Evolutionary conservation across 202 grass and related monocot species (phyloP).

Genomic region (Elaeis oleifera): DNA sequence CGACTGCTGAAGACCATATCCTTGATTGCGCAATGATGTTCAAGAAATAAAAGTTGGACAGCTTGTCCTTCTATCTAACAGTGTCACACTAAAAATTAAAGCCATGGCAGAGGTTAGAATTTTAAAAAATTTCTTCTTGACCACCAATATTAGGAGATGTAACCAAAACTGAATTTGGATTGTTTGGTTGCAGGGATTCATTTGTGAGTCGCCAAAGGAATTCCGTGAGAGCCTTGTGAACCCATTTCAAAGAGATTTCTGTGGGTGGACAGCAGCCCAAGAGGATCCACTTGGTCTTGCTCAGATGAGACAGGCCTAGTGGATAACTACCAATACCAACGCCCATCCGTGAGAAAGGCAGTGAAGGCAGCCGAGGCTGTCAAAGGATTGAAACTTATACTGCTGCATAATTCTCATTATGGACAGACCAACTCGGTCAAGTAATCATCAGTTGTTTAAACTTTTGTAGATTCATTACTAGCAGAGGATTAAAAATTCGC

Average conservation of each 20-base stretch:
- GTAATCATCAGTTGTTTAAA: not conserved
- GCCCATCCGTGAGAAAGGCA: slow-evolving; percentile 21
- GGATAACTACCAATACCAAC: slow-evolving; percentile 43
- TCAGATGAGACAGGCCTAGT: slow-evolving; percentile 31
- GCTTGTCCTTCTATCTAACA: slow-evolving; percentile 57
- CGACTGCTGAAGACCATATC: slow-evolving; percentile 60
- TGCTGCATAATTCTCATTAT: slow-evolving; percentile 67
- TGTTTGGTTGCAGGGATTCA: slow-evolving; percentile 42
- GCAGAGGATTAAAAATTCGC: no score
- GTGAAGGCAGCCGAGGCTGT: slow-evolving; percentile 27
- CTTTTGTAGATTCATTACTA: no score
- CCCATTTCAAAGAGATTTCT: slow-evolving; percentile 81
- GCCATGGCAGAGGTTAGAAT: slow-evolving; percentile 76
- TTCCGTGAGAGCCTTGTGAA: slow-evolving; percentile 74
- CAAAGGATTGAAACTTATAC: slow-evolving; percentile 84
- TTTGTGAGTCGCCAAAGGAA: slow-evolving; percentile 62
- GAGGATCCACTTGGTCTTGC: slow-evolving; percentile 41
- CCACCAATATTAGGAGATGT: no score
- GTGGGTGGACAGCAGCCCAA: slow-evolving; percentile 52
- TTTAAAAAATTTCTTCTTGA: not conserved
- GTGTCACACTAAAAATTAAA: slow-evolving; percentile 79
- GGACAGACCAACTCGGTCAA: slow-evolving; percentile 22
- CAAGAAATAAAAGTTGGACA: slow-evolving; percentile 31
- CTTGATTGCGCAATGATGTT: slow-evolving; percentile 55
- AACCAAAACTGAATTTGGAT: not conserved